phyloP scores from a whole-genome alignment of 116 monocot species.

The Trichopus zeylanicus region DNA sequence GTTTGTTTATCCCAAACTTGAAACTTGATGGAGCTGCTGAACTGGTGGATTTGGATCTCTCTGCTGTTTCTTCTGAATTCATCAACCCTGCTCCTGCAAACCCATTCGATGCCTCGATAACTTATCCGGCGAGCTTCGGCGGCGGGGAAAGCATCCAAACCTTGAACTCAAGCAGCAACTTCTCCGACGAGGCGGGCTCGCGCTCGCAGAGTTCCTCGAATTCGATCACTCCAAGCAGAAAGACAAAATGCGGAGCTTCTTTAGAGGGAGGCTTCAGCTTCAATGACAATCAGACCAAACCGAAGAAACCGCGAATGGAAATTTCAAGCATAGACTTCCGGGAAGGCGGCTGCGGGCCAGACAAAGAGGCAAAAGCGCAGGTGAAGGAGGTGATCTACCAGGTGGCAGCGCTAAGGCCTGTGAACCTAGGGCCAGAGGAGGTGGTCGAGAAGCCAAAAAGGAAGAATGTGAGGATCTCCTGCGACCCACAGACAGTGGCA shows the following conservation, averaged over 20 bases:
- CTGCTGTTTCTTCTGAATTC: too few species aligned
- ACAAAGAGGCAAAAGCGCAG: constrained; percentile 47
- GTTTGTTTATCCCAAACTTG: constrained; percentile 12
- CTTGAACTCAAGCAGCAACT: constrained; percentile 13
- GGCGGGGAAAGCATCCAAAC: constrained; percentile 7
- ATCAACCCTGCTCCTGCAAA: too few species aligned
- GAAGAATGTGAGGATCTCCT: constrained; percentile 24
- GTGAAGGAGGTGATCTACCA: constrained; percentile 76
- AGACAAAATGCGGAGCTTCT: constrained; percentile 10
- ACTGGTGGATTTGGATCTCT: not conserved
- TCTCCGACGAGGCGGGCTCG: constrained; percentile 18
- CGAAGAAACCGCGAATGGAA: constrained; percentile 15
- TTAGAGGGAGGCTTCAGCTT: constrained; percentile 10
- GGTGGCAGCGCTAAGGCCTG: constrained; percentile 54
- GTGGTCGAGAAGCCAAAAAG: constrained; percentile 23
- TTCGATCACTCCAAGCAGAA: constrained; percentile 3
- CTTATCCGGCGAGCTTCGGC: not conserved
- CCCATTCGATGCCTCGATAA: not conserved
- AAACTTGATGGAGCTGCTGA: constrained; percentile 1
- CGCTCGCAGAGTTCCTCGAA: constrained; percentile 9
- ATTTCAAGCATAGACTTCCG: constrained; percentile 14
- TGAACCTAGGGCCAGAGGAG: constrained; percentile 14
- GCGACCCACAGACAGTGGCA: constrained; percentile 23
- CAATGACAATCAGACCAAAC: not conserved
- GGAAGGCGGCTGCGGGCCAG: constrained; percentile 21